Evolutionary conservation across 2,329 filamentous ascomycete genomes (phyloP).

Genomic region (Domatiomyces globalis): DNA sequence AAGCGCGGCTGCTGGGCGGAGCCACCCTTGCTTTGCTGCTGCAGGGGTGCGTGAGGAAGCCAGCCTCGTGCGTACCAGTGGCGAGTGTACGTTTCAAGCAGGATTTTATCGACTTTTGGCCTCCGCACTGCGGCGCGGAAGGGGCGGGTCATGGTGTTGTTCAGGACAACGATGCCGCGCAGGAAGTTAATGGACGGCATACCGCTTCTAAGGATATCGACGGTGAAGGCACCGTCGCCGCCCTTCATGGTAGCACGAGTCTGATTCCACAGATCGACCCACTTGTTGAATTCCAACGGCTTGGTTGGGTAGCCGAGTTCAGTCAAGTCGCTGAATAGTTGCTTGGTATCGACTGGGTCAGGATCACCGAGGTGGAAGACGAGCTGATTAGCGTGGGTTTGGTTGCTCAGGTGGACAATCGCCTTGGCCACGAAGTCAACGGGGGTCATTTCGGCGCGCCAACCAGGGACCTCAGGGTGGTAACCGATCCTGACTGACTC

Average conservation of each 20-base stretch:
- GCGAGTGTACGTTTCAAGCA: conserved; percentile 66
- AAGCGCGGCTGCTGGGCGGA: conserved; percentile 31
- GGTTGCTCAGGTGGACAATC: conserved; percentile 54
- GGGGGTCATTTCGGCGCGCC: conserved; percentile 72
- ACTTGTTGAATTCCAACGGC: conserved; percentile 54
- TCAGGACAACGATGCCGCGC: conserved; percentile 56
- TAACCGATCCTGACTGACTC: conserved; percentile 62
- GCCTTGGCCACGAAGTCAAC: conserved; percentile 68
- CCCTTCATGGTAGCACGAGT: conserved; percentile 50
- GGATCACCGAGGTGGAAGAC: conserved; percentile 65
- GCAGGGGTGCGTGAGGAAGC: conserved; percentile 49
- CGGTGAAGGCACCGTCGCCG: conserved; percentile 58
- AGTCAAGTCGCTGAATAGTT: conserved; percentile 49
- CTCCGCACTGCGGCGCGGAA: conserved; percentile 45
- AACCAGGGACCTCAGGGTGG: conserved; percentile 56
- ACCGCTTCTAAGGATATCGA: conserved; percentile 64
- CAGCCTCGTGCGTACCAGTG: conserved; percentile 71
- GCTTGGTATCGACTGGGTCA: conserved; percentile 50
- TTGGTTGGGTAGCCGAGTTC: conserved; percentile 58
- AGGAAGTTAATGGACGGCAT: conserved; percentile 65
- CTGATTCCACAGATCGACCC: conserved; percentile 60
- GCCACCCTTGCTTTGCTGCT: conserved; percentile 33
- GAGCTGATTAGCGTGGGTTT: conserved; percentile 46
- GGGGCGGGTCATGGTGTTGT: conserved; percentile 53
- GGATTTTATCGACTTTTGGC: conserved; percentile 52